Percentiles rank a stretch among this genome's conserved stretches.
These are phyloP conservation scores for Ganoderma boninense DNA, from an alignment of 1,284 basidiomycete species.

Conservation along the genomic window DNA sequence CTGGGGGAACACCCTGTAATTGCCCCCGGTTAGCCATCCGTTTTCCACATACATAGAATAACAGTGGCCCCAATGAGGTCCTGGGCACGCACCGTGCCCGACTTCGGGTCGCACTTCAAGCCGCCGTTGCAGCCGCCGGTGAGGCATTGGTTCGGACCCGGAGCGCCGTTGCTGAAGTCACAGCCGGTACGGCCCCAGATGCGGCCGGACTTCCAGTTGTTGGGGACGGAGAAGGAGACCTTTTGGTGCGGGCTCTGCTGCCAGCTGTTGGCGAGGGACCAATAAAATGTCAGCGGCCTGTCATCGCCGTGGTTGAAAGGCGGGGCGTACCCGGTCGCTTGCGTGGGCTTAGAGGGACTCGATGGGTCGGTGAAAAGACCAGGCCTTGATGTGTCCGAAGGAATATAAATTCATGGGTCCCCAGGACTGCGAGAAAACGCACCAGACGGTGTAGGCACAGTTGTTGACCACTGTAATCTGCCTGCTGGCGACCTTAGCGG, in stretches of 20 bases:
- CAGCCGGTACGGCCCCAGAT: constrained; percentile 51
- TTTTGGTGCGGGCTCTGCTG: constrained; percentile 22
- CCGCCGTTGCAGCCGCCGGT: constrained; percentile 58
- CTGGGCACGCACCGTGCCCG: constrained; percentile 45
- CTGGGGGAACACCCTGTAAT: constrained; percentile 52
- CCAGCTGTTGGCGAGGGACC: constrained; percentile 18
- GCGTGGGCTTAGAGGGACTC: constrained; percentile 39
- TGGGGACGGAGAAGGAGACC: constrained; percentile 41
- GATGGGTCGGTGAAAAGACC: constrained; percentile 43
- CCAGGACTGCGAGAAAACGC: too few species aligned
- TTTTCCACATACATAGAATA: background rate
- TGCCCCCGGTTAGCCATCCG: background rate
- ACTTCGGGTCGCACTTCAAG: constrained; percentile 49
- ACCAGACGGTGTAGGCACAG: constrained; percentile 30
- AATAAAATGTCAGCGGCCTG: background rate
- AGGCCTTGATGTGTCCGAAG: background rate
- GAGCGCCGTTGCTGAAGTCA: constrained; percentile 44
- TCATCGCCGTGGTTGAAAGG: background rate
- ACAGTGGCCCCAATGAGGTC: background rate
- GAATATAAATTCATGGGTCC: too few species aligned
- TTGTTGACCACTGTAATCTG: constrained; percentile 26
- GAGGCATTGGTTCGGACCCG: constrained; percentile 50
- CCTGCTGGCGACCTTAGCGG: constrained; percentile 18
- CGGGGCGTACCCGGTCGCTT: constrained; percentile 38
- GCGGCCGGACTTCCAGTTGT: constrained; percentile 45